These are phyloP conservation scores for Beta lomatogona DNA, from an alignment of 179 eudicot species.

Conservation along the genomic window DNA sequence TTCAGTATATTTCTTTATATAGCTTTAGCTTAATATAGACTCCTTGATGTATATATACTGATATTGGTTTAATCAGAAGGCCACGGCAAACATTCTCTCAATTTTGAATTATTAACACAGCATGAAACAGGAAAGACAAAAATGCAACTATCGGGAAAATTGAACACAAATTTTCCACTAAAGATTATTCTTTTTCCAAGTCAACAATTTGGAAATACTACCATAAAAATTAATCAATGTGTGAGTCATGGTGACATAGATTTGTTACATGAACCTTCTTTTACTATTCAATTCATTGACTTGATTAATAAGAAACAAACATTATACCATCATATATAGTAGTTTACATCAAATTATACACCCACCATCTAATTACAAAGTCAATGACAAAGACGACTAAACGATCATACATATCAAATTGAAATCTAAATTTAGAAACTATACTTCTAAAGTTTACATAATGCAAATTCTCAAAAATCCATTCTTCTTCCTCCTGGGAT, in stretches of 20 bases:
- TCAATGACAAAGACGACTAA: not conserved
- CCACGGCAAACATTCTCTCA: too few relatives aligned
- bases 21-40: too few relatives aligned
- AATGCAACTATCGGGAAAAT: too few relatives aligned
- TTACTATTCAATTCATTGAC: not conserved
- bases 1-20: too few relatives aligned
- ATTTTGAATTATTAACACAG: too few relatives aligned
- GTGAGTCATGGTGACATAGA: slow-evolving; percentile 2
- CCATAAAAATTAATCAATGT: not conserved
- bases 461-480: not conserved
- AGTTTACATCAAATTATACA: not conserved
- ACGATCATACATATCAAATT: not conserved
- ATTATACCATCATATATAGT: not conserved
- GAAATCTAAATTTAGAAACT: not conserved
- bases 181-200: too few relatives aligned
- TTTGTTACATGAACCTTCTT: not conserved
- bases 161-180: too few relatives aligned
- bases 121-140: too few relatives aligned
- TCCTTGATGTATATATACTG: too few relatives aligned
- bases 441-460: not conserved
- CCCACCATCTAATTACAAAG: not conserved
- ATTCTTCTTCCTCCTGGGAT: not conserved
- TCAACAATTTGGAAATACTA: not conserved
- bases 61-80: too few relatives aligned
- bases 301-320: not conserved